Conservation (phyloP, 2,329 filamentous ascomycete species). For the Trichoderma guizhouense region DNA sequence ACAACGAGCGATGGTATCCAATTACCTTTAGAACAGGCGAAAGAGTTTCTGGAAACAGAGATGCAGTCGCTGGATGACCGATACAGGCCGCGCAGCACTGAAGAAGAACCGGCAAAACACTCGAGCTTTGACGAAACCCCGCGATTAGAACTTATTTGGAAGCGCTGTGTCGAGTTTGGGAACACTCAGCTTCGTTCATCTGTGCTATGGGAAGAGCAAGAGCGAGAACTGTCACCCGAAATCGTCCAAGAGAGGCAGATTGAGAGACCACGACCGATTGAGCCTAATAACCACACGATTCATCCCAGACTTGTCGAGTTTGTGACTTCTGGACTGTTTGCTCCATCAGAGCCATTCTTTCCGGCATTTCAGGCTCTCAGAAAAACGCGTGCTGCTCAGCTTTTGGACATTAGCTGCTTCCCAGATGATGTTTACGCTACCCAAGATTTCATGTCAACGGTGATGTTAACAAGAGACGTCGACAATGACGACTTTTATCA, state of each 20-base stretch:
- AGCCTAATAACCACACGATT: slow-evolving; percentile 37
- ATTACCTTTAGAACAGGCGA: slow-evolving; percentile 27
- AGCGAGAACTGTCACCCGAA: slow-evolving; percentile 64
- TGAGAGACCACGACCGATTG: slow-evolving; percentile 40
- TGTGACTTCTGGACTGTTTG: background rate
- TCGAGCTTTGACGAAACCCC: background rate
- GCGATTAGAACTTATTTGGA: background rate
- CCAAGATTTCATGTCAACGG: slow-evolving; percentile 13
- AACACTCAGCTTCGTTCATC: background rate
- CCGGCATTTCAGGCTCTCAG: slow-evolving; percentile 22
- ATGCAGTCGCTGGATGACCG: slow-evolving; percentile 48
- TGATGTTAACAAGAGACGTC: background rate
- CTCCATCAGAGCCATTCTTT: background rate
- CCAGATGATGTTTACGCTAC: slow-evolving; percentile 6
- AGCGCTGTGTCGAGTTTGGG: background rate
- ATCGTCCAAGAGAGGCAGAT: slow-evolving; percentile 57
- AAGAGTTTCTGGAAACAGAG: slow-evolving; percentile 54
- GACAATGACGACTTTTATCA: slow-evolving; percentile 23
- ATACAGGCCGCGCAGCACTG: slow-evolving; percentile 41
- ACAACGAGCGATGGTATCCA: background rate
- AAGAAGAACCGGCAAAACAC: background rate
- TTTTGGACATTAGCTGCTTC: slow-evolving; percentile 19
- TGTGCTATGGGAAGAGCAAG: slow-evolving; percentile 55
- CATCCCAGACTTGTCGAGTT: background rate
- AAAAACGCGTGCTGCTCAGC: slow-evolving; percentile 22